phyloP scores from a whole-genome alignment of 306 rosid species.

The Arachis stenosperma region DNA sequence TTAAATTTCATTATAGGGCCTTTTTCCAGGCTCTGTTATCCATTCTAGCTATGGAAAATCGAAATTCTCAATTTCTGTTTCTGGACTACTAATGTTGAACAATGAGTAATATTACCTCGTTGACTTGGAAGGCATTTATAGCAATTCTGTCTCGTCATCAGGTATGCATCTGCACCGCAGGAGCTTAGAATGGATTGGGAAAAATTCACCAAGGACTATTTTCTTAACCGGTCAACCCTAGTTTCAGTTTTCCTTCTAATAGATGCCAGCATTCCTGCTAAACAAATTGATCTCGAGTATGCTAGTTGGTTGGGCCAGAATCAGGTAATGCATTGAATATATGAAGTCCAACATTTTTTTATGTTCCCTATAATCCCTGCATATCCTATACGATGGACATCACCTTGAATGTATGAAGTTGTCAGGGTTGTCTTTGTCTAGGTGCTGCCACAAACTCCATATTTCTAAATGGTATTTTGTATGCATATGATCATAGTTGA shows the following conservation, averaged over 20 bases:
- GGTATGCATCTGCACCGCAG: slow-evolving; percentile 97
- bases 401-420: not conserved
- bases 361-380: slow-evolving; percentile 16
- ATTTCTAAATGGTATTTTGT: slow-evolving; percentile 5
- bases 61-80: slow-evolving; percentile 20
- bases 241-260: slow-evolving; percentile 97
- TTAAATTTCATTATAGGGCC: not conserved
- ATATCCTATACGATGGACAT: slow-evolving; percentile 18
- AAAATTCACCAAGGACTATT: slow-evolving; percentile 90
- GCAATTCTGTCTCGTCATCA: slow-evolving; percentile 35
- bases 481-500: not conserved
- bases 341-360: not conserved
- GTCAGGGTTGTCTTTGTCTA: slow-evolving; percentile 14
- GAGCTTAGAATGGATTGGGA: slow-evolving; percentile 88
- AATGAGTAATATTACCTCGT: slow-evolving; percentile 24
- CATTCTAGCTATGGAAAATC: slow-evolving; percentile 11
- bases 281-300: slow-evolving; percentile 83
- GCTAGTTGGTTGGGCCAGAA: slow-evolving; percentile 97
- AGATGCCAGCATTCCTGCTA: slow-evolving; percentile 98
- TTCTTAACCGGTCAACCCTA: slow-evolving; percentile 73
- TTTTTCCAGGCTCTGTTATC: not conserved
- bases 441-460: not conserved
- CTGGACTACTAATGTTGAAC: slow-evolving; percentile 1
- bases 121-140: slow-evolving; percentile 8
- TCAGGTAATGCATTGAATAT: slow-evolving; percentile 58